Base-by-base conservation (phyloP, 2,329 filamentous ascomycete genomes). In the Hymenoscyphus albidus region DNA sequence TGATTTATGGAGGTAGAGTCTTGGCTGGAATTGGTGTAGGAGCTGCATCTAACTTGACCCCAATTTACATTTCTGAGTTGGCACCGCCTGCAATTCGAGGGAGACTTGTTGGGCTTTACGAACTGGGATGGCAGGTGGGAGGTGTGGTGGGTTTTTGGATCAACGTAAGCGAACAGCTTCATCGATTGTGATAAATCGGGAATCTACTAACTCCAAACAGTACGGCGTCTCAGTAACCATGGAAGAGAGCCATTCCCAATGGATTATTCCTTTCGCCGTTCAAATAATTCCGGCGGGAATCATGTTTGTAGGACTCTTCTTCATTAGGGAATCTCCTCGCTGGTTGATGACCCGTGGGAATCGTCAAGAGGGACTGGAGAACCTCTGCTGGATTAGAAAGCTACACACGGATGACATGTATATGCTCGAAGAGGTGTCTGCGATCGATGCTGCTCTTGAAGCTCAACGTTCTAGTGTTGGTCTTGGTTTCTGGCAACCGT, bases 401-500 rank as follows among this genome's bases (percentile, higher is more conserved):
- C 81, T 89, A 1, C 75, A 78, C 12, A 72, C 77, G 0, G 79
- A 82, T 7, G 81, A 90, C 68, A 76, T 79, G 59, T 68, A 69
- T 56, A 67, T 70, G 64, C 54, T 88, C 0, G 89, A 93, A 74
- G 90, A 93, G 75, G 81, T 93, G 31, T 80, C 81, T 63, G 86
- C 83, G 68, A 88, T 93, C 66, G 88, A 92, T 64, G 81, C 83
- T 14, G 88, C 90, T 12, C 77, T 92, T 27, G 87, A 91, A 66
- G 78, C 85, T 31, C 88, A 88, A 75, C 79, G 82, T 55, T 74
- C 79, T 1, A 82, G 83, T 38, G 84, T 92, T 58, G 89, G 90
- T 6, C 77, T 84, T 16, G 89, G 89, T 1, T 92, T 93, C 81
- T 91, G 87, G 86, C 87, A 87, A 75, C 88, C 88, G 0, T 90